Conservation (phyloP, 1,139 yeast genomes). For the Keqinozyma sinolaborantium region DNA sequence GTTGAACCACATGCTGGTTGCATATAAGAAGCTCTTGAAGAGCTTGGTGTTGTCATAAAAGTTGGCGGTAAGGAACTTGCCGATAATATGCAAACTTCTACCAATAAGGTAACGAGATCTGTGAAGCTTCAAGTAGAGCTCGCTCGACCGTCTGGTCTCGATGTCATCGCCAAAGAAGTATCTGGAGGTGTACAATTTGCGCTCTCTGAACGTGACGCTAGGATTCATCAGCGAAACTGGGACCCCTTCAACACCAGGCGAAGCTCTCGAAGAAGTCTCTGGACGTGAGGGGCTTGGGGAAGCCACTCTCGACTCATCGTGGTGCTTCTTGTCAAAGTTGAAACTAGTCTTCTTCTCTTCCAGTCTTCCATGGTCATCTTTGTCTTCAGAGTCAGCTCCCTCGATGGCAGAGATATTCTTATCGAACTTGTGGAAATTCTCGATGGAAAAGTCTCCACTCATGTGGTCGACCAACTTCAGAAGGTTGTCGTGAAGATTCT, state of each 20-base stretch:
- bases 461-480: constrained; percentile 39
- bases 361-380: too few relatives aligned
- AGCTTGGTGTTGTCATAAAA: constrained; percentile 69
- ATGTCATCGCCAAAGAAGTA: constrained; percentile 55
- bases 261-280: constrained; percentile 22
- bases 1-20: constrained; percentile 75
- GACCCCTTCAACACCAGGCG: constrained; percentile 43
- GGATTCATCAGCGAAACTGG: constrained; percentile 42
- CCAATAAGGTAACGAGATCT: constrained; percentile 63
- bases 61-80: constrained; percentile 43
- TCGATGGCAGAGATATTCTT: not conserved
- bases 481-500: constrained; percentile 33
- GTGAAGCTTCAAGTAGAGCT: constrained; percentile 60
- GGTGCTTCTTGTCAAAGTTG: not conserved
- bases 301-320: constrained; percentile 4
- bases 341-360: not conserved
- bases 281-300: constrained; percentile 1
- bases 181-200: constrained; percentile 56
- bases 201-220: constrained; percentile 54
- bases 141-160: constrained; percentile 44
- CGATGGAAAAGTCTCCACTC: constrained; percentile 11
- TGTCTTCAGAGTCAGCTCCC: not conserved
- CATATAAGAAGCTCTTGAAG: constrained; percentile 62
- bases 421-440: not conserved
- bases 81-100: constrained; percentile 58